Evolutionary conservation across 345 rosid species (phyloP).

Genomic region (Atalantia buxifolia): DNA sequence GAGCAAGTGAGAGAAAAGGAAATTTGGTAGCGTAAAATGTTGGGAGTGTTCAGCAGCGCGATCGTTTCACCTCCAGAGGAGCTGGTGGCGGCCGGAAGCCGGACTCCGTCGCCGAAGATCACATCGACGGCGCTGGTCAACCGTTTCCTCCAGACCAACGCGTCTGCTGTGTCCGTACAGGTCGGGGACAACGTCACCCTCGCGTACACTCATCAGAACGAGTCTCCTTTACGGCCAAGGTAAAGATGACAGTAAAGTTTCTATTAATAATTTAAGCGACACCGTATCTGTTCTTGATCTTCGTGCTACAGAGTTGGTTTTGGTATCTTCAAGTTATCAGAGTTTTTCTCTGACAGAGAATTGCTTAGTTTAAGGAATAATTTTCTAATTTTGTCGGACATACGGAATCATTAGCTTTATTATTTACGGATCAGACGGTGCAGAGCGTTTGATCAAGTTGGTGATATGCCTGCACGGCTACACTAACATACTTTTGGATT

Average conservation of each 20-base stretch:
- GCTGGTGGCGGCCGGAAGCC: conserved; percentile 89
- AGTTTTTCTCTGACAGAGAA: not conserved
- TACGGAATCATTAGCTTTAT: not conserved
- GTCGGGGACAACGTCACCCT: conserved; percentile 70
- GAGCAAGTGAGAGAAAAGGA: not conserved
- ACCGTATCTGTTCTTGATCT: not conserved
- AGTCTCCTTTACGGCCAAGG: conserved; percentile 77
- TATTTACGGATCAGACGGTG: not conserved
- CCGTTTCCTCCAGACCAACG: conserved; percentile 52
- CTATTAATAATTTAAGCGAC: not conserved
- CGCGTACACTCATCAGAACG: conserved; percentile 70
- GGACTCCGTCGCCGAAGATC: conserved; percentile 92
- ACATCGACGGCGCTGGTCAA: conserved; percentile 56
- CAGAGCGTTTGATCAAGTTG: not conserved
- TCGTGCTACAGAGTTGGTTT: not conserved
- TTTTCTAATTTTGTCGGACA: not conserved
- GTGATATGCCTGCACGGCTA: not conserved
- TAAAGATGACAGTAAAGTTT: conserved; percentile 15
- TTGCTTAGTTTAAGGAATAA: not conserved
- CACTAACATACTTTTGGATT: not conserved
- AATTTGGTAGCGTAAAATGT: conserved; percentile 33
- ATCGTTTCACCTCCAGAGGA: conserved; percentile 90
- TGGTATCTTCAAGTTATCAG: not conserved
- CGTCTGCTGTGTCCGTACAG: conserved; percentile 65
- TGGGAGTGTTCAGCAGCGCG: conserved; percentile 84